A percentile compares a stretch with the other conserved stretches of the same genome.
Conservation (phyloP, 1,284 basidiomycete genomes). For the Fomitopsis palustris region DNA sequence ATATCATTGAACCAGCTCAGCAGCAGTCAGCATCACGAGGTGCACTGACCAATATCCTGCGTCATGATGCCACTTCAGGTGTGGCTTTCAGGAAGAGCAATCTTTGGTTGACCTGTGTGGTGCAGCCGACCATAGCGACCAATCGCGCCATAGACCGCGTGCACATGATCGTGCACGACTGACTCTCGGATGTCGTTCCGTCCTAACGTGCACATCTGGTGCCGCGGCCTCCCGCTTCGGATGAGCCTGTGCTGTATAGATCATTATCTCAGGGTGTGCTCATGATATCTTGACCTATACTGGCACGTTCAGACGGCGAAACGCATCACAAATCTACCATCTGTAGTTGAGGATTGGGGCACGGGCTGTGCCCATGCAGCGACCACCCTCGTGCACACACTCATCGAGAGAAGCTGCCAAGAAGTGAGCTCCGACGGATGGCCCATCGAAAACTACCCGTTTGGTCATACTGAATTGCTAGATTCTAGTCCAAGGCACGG, state of each 20-base stretch:
- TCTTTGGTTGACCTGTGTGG: not conserved
- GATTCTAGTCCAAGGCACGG: not conserved
- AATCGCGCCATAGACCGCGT: not conserved
- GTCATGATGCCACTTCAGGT: not conserved
- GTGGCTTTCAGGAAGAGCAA: not conserved
- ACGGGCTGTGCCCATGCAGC: too few species aligned
- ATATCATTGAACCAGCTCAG: not conserved
- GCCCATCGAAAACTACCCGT: not conserved
- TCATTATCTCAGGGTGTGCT: too few species aligned
- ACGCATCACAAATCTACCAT: too few species aligned
- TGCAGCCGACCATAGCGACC: not conserved
- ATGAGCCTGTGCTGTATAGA: too few species aligned
- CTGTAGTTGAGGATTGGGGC: too few species aligned
- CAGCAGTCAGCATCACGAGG: conserved; percentile 5
- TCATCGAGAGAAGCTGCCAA: not conserved
- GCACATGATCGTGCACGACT: not conserved
- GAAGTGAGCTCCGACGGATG: not conserved
- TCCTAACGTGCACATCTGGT: not conserved
- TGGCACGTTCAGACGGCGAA: too few species aligned
- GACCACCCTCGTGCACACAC: not conserved
- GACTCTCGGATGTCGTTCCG: not conserved
- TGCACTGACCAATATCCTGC: not conserved
- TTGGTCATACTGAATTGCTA: not conserved
- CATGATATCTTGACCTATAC: not conserved
- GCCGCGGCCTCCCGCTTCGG: not conserved